phyloP scores from a whole-genome alignment of 73 alveolate genomes.

The Stentor coeruleus region DNA sequence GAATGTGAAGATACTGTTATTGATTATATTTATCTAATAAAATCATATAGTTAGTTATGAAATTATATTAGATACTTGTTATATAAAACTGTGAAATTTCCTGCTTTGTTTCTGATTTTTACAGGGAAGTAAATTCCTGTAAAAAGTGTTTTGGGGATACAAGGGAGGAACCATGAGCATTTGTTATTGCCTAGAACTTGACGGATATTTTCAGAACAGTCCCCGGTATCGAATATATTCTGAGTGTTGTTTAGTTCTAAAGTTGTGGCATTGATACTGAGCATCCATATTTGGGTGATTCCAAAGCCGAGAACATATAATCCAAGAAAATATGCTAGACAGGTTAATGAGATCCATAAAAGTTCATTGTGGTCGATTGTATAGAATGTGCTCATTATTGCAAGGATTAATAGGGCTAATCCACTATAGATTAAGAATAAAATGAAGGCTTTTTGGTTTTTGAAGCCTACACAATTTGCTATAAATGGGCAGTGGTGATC shows the following conservation, averaged over 20 bases:
- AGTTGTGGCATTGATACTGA: not conserved
- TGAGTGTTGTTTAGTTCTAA: not conserved
- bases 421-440: not conserved
- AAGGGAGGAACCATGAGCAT: not conserved
- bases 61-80: not conserved
- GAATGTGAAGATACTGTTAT: not conserved
- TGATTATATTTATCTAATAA: not conserved
- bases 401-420: not conserved
- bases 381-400: not conserved
- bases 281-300: not conserved
- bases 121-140: not conserved
- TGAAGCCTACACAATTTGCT: conserved; percentile 72
- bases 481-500: conserved; percentile 77
- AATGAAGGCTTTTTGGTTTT: conserved; percentile 38
- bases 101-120: not conserved
- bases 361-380: too few relatives aligned
- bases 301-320: not conserved
- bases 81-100: not conserved
- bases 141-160: not conserved
- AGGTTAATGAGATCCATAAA: not conserved
- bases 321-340: not conserved
- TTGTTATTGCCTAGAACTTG: not conserved
- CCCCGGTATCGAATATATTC: not conserved
- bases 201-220: not conserved
- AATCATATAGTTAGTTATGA: too few relatives aligned